Conservation (phyloP, 1,284 basidiomycete species). For the Crepidotus sp. region DNA sequence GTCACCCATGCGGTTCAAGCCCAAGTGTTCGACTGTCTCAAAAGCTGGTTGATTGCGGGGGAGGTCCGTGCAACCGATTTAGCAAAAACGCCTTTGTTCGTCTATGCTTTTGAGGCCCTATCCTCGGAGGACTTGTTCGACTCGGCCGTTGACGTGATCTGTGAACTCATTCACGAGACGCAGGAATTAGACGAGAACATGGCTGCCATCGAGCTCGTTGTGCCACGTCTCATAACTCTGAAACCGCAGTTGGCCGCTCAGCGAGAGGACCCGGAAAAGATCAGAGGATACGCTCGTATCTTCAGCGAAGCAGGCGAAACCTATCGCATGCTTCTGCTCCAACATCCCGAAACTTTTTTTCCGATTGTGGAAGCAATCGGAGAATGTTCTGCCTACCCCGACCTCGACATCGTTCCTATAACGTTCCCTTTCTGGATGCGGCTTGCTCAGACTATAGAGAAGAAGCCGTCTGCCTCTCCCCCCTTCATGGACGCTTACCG, state of each 20-base stretch:
- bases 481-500: conserved; percentile 77
- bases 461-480: conserved; percentile 59
- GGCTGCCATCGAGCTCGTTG: conserved; percentile 78
- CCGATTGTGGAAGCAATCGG: conserved; percentile 93
- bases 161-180: conserved; percentile 96
- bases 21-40: conserved; percentile 82
- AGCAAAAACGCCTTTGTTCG: conserved; percentile 76
- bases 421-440: conserved; percentile 99
- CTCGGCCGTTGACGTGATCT: conserved; percentile 83
- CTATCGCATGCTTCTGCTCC: conserved; percentile 83
- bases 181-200: conserved; percentile 96
- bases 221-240: conserved; percentile 74
- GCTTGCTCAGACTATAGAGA: conserved; percentile 75
- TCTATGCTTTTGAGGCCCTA: conserved; percentile 78
- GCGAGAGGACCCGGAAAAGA: conserved; percentile 78
- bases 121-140: conserved; percentile 86
- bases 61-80: conserved; percentile 68
- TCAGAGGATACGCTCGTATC: conserved; percentile 86
- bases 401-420: conserved; percentile 95
- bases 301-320: conserved; percentile 96
- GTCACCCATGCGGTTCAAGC: conserved; percentile 76
- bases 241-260: conserved; percentile 52
- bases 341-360: conserved; percentile 85
- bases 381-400: conserved; percentile 87
- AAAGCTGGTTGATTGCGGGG: conserved; percentile 84